A percentile compares a stretch with the other conserved stretches of the same genome.
phyloP scores from a whole-genome alignment of 2,329 filamentous ascomycete genomes.

The Monosporascus ibericus region DNA sequence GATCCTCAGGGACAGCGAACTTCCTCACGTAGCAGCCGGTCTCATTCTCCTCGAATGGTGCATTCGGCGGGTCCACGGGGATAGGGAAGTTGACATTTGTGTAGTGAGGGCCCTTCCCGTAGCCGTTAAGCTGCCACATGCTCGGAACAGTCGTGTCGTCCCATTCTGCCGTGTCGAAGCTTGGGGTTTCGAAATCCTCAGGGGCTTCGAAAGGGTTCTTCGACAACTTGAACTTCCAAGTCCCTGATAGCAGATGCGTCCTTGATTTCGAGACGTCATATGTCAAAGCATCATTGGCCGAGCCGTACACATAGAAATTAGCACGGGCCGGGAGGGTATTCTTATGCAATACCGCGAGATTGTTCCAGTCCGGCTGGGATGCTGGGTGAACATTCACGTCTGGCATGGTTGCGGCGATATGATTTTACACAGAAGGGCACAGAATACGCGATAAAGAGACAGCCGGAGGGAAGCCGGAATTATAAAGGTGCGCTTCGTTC shows the following conservation, averaged over 20 bases:
- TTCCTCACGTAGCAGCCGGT: slow-evolving; percentile 45
- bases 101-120: slow-evolving; percentile 59
- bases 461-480: too few relatives aligned
- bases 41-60: slow-evolving; percentile 49
- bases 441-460: neutral
- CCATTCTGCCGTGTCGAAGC: slow-evolving; percentile 33
- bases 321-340: slow-evolving; percentile 50
- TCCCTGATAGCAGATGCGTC: slow-evolving; percentile 37
- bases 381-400: slow-evolving; percentile 9
- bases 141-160: slow-evolving; percentile 55
- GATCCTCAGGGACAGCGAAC: slow-evolving; percentile 39
- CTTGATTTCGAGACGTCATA: slow-evolving; percentile 30
- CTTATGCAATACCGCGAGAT: slow-evolving; percentile 49
- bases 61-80: slow-evolving; percentile 54
- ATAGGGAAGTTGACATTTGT: slow-evolving; percentile 65
- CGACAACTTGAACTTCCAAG: slow-evolving; percentile 41
- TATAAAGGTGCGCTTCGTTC: too few relatives aligned
- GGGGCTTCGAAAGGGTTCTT: slow-evolving; percentile 33
- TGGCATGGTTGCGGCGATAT: slow-evolving; percentile 8
- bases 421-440: neutral
- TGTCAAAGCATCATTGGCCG: slow-evolving; percentile 40
- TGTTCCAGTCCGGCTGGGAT: slow-evolving; percentile 50
- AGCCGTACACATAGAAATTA: slow-evolving; percentile 48
- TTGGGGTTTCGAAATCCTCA: slow-evolving; percentile 23
- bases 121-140: slow-evolving; percentile 66